Evolutionary conservation across 768 basidiomycete species (phyloP), one percentile per base, ranked within the genome.

Genomic region (Tricholoma matsutake): DNA sequence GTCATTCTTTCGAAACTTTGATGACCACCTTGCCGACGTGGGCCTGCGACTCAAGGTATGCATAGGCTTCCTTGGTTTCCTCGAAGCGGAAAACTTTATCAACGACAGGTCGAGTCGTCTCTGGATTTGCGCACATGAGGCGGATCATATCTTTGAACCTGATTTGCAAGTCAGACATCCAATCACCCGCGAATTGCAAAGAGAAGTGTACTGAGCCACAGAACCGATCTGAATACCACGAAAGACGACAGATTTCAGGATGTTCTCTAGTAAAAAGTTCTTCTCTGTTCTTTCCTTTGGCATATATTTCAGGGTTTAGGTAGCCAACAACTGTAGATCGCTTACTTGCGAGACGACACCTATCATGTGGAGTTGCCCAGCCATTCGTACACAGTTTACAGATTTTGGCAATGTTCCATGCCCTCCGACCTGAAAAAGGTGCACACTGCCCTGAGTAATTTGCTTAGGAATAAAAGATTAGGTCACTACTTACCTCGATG

Each of bases 1-100:
- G 11, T 63, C 55, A 63, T 60, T 58, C 56, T 14, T 47, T 57
- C 10, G 61, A 57, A 25, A 86, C 79, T 71, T 78, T 78, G 61
- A 86, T 81, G 16, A 83, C 82, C 14, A 86, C 78, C 71, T 88
- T 87, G 14, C 86, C 87, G 18, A 86, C 80, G 67, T 87, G 84
- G 59, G 77, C 76, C 61, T 86, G 84, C 1, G 78, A 80, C 61
- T 79, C 75, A 58, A 86, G 73, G 65, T 86, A 78, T 49, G 73
- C 71, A 67, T 83, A 87, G 0, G 86, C 86, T 49, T 79, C 72
- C 29, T 75, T 69, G 6, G 79, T 73, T n/a, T 87, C 69, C 52
- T 82, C 80, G 65, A 86, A 88, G 10, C 73, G 58, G 74, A 87
- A 88, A 0, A 86, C 79, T 69, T 79, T 81, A 75, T 86, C 81